Evolutionary conservation across 495 filamentous ascomycete species (phyloP).

Genomic region (Letharia columbiana): DNA sequence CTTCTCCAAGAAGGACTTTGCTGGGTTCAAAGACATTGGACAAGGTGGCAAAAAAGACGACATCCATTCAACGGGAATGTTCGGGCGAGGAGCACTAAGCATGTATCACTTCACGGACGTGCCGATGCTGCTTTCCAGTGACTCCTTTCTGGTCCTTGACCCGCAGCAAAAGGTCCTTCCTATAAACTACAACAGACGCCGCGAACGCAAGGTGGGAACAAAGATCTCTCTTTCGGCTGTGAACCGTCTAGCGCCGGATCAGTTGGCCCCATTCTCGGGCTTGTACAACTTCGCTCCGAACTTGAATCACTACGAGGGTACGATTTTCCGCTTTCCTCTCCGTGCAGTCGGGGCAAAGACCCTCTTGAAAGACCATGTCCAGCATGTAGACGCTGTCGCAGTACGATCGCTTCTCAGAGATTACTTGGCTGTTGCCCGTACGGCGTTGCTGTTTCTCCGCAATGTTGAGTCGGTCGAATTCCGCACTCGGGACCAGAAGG

Average conservation of each 20-base stretch:
- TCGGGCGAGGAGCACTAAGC: constrained; percentile 36
- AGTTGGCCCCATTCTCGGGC: constrained; percentile 35
- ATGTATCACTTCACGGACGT: constrained; percentile 42
- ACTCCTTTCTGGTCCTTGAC: constrained; percentile 34
- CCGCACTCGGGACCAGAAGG: constrained; percentile 10
- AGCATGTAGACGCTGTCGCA: constrained; percentile 1
- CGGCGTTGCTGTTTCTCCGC: constrained; percentile 30
- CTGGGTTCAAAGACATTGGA: constrained; percentile 34
- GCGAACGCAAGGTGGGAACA: constrained; percentile 23
- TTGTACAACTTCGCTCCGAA: constrained; percentile 28
- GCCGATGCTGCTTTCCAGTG: constrained; percentile 35
- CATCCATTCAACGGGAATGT: constrained; percentile 33
- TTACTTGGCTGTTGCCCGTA: constrained; percentile 19
- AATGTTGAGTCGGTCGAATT: constrained; percentile 28
- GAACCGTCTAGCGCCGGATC: constrained; percentile 23
- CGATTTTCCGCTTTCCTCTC: constrained; percentile 37
- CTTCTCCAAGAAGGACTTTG: constrained; percentile 33
- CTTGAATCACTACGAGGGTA: constrained; percentile 31
- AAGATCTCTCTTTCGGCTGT: constrained; percentile 21
- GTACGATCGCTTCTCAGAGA: no score
- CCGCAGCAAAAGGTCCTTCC: constrained; percentile 32
- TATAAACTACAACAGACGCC: constrained; percentile 17
- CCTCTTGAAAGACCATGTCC: constrained; percentile 17
- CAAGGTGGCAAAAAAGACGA: constrained; percentile 34
- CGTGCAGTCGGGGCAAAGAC: constrained; percentile 13